Conservation (phyloP, 2,329 filamentous ascomycete genomes). For the Emmonsia crescens region DNA sequence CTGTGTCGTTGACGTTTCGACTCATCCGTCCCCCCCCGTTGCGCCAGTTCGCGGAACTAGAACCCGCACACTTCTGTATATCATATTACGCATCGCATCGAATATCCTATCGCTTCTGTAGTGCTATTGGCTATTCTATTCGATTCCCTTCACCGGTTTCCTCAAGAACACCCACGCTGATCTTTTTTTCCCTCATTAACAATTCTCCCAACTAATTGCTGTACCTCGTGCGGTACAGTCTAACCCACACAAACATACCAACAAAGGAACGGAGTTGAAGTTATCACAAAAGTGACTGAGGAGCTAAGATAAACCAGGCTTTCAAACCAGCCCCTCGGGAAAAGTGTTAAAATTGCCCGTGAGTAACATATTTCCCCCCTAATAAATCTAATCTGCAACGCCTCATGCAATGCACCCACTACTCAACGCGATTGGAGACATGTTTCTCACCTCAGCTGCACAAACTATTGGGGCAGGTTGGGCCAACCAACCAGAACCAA, state of each 20-base stretch:
- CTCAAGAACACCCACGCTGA: background rate
- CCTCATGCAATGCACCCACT: background rate
- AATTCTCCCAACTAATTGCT: background rate
- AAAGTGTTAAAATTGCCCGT: background rate
- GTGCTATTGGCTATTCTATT: background rate
- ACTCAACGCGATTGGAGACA: background rate
- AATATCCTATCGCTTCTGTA: background rate
- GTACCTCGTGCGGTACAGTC: background rate
- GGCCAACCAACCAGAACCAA: slow-evolving; percentile 2
- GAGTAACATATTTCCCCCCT: background rate
- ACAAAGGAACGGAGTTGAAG: background rate
- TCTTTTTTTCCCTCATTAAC: background rate
- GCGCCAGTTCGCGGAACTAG: background rate
- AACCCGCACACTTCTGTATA: background rate
- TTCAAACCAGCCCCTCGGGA: background rate
- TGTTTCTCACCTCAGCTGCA: background rate
- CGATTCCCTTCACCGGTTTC: background rate
- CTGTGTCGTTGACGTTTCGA: background rate
- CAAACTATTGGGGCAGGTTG: background rate
- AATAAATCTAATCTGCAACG: background rate
- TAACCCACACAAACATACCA: background rate
- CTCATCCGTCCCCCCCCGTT: background rate
- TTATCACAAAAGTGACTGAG: background rate
- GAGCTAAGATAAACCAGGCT: background rate
- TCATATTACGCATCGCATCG: background rate